Percentiles rank a stretch among this genome's conserved stretches.
Conservation (phyloP, 306 rosid genomes). For the Senna siamea region DNA sequence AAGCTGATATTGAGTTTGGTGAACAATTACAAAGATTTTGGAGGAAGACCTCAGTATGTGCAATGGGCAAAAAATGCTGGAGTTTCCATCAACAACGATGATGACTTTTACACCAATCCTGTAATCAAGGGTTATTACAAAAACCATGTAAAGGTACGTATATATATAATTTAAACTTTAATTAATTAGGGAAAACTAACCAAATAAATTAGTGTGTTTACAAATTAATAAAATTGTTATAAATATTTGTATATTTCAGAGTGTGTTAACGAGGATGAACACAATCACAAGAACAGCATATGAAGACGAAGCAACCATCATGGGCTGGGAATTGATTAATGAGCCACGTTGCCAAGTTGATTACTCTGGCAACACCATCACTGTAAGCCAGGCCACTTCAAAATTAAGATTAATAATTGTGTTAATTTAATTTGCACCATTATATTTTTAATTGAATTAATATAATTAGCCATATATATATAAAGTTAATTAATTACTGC, state of each 20-base stretch:
- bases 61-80: conserved; percentile 59
- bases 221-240: no score
- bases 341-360: conserved; percentile 62
- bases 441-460: no score
- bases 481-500: no score
- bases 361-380: conserved; percentile 53
- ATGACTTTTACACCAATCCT: conserved; percentile 54
- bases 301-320: conserved; percentile 53
- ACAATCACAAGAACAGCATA: conserved; percentile 49
- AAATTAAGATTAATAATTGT: no score
- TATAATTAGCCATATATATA: no score
- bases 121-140: background rate
- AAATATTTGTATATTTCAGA: conserved; percentile 30
- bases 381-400: conserved; percentile 12
- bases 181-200: no score
- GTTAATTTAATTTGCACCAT: no score
- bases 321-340: conserved; percentile 70
- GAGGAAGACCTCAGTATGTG: conserved; percentile 64
- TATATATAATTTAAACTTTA: no score
- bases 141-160: no score
- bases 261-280: conserved; percentile 59
- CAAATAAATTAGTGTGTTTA: no score
- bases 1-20: conserved; percentile 52
- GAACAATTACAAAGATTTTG: conserved; percentile 58
- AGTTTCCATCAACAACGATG: conserved; percentile 39